Percentiles rank a stretch among this genome's conserved stretches.
Evolutionary conservation across 495 filamentous ascomycete species (phyloP).

Genomic region (Friedmanniomyces endolithicus): DNA sequence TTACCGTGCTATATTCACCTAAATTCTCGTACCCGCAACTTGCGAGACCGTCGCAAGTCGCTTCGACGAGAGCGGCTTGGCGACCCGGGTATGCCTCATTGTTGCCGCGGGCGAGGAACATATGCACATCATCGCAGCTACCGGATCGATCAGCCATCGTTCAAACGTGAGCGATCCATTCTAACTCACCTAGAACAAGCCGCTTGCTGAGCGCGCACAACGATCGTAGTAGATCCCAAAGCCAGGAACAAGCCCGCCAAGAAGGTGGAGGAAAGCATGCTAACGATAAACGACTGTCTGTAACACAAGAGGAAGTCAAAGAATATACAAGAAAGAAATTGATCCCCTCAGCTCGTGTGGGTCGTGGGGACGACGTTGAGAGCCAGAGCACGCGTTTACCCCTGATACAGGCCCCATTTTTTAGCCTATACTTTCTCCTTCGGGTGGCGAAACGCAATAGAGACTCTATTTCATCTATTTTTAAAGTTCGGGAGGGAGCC

Average conservation of each 20-base stretch:
- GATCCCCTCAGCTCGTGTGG: neutral
- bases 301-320: neutral
- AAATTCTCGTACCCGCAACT: slow-evolving; percentile 19
- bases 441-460: no score
- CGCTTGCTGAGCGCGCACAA: neutral
- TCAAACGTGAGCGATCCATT: neutral
- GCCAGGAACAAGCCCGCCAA: neutral
- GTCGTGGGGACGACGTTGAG: no score
- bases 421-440: neutral
- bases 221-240: neutral
- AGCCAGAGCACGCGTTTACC: no score
- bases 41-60: slow-evolving; percentile 8
- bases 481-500: no score
- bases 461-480: no score
- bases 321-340: neutral
- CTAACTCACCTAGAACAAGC: neutral
- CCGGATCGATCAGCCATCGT: neutral
- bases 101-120: slow-evolving; percentile 16
- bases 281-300: neutral
- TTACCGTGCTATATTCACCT: no score
- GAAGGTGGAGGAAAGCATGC: neutral
- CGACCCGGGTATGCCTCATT: slow-evolving; percentile 16
- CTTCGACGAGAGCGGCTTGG: slow-evolving; percentile 1
- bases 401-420: neutral
- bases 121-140: slow-evolving; percentile 7